Evolutionary conservation across 768 basidiomycete genomes (phyloP), one percentile per base, ranked within the genome.

Genomic region (Dioszegia crocea): DNA sequence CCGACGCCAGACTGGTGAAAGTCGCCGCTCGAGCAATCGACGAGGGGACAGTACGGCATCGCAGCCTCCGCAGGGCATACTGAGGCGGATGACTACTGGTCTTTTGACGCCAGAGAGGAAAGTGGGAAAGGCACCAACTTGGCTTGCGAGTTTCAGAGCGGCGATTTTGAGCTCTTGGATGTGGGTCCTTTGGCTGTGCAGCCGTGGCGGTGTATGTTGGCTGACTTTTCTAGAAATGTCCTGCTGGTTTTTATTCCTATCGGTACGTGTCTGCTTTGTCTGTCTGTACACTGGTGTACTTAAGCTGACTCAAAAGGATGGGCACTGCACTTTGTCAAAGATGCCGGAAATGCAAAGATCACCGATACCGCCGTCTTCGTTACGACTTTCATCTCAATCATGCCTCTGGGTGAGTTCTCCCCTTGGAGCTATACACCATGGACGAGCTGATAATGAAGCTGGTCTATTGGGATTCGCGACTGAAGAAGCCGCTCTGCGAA

Each of bases 381-480:
- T 27, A 81, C 80, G 56, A 81, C 80, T 3, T 78, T 80, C 59
- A 76, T 84, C 36, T 80, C 80, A 5, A 81, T 83, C 67, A 76
- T 83, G 45, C 83, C 82, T 1, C 78, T 83, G 36, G 69, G 69
- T 69, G 17, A 61, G 72, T 58, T 21, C 31, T 17, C 16, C 14
- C 8, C 5, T 27, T 26, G 3, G 19, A 36, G 40, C 36, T 31
- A n/a, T n/a, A n/a, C n/a, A n/a, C n/a, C n/a, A n/a, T n/a, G n/a
- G n/a, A n/a, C n/a, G n/a, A n/a, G 40, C 60, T 53, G 31, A 58
- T 33, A 2, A 19, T 36, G 2, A 31, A 67, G 82, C 82, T 27
- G 82, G 80, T 12, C 68, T 83, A 29, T 77, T 83, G 29, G 82
- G 82, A 2, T 78, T 83, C 44, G 82, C 82, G 31, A 84, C 83